These are phyloP conservation scores for Carex littledalei DNA, from an alignment of 176 grass and related monocot species.

Conservation along the genomic window DNA sequence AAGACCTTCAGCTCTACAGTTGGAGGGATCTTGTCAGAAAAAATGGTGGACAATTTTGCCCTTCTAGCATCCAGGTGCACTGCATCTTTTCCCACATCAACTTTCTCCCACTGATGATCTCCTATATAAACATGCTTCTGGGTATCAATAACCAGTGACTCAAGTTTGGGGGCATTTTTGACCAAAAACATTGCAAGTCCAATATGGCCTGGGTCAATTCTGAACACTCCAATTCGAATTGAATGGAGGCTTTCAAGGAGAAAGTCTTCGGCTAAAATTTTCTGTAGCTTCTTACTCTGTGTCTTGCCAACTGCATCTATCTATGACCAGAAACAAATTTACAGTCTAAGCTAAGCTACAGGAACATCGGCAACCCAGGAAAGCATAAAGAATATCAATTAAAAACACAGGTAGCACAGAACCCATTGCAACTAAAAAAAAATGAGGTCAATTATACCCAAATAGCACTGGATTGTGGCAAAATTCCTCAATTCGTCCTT, in stretches of 20 bases:
- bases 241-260: background rate
- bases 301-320: background rate
- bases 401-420: background rate
- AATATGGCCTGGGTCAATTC: background rate
- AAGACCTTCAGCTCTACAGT: background rate
- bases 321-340: background rate
- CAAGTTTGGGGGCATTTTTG: background rate
- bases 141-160: background rate
- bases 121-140: background rate
- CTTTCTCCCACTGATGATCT: background rate
- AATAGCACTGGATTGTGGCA: background rate
- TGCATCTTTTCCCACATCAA: background rate
- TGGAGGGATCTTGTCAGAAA: conserved; percentile 10
- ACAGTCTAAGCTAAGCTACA: too few species aligned
- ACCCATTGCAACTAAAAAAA: background rate
- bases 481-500: background rate
- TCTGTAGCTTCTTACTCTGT: background rate
- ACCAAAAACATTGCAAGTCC: conserved; percentile 8
- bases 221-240: background rate
- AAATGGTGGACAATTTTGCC: background rate
- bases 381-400: background rate
- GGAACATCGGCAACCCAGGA: too few species aligned
- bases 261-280: background rate
- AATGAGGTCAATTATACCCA: background rate
- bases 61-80: background rate